Conservation (phyloP, 176 grass and related monocot species). For the Alopecurus myosuroides region DNA sequence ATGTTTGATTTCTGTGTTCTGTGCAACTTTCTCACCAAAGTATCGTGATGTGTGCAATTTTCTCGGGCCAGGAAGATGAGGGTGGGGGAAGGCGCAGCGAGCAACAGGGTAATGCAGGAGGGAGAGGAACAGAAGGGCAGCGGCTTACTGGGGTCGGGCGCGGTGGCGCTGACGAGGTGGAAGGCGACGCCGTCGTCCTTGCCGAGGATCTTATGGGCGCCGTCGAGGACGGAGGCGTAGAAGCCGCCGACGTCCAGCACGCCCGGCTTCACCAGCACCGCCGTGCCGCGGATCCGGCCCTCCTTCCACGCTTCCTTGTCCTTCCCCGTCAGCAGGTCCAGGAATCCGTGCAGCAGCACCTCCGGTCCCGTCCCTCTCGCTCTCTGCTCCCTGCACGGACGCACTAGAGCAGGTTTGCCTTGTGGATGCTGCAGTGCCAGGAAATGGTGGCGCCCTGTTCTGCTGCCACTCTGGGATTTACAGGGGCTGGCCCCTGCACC, state of each 20-base stretch:
- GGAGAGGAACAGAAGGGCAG: background rate
- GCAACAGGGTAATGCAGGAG: background rate
- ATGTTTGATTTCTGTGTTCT: no score
- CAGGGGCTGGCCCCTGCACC: background rate
- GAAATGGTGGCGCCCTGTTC: background rate
- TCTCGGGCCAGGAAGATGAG: no score
- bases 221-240: conserved; percentile 52
- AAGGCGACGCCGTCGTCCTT: conserved; percentile 36
- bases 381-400: no score
- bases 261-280: conserved; percentile 48
- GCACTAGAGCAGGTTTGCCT: background rate
- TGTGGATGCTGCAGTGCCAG: background rate
- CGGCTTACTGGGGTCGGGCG: conserved; percentile 37
- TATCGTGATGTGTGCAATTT: no score
- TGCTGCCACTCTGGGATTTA: background rate
- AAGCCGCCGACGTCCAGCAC: conserved; percentile 58
- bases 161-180: conserved; percentile 77
- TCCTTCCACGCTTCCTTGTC: conserved; percentile 47
- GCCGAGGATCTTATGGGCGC: conserved; percentile 49
- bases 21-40: no score
- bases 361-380: background rate
- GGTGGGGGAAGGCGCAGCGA: background rate
- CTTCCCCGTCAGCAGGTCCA: conserved; percentile 49
- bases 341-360: conserved; percentile 42
- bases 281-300: conserved; percentile 52